Percentiles rank a stretch among this genome's conserved stretches.
Evolutionary conservation across 129 eudicot species (phyloP).

Genomic region (Logfia minima): DNA sequence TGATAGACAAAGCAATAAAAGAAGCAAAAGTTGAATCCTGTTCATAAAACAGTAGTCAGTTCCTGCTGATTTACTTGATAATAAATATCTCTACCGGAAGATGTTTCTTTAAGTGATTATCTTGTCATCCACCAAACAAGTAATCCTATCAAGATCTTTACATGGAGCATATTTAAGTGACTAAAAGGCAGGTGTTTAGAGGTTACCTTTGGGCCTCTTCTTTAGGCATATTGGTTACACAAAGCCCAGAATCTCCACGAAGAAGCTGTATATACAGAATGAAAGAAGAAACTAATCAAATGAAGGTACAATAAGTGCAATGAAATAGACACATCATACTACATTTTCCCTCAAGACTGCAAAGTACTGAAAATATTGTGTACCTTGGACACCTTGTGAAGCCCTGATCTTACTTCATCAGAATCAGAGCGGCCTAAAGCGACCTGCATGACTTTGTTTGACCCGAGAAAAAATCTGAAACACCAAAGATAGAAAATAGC

Average conservation of each 20-base stretch:
- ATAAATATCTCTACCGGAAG: background rate
- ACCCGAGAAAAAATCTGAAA: constrained; percentile 82
- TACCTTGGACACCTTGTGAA: constrained; percentile 82
- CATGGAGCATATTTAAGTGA: background rate
- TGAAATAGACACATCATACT: background rate
- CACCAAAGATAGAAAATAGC: background rate
- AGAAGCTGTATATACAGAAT: constrained; percentile 57
- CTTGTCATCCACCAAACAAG: background rate
- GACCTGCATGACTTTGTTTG: constrained; percentile 97
- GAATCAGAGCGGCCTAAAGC: constrained; percentile 78
- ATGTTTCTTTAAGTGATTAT: background rate
- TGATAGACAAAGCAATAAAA: background rate
- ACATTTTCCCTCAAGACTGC: background rate
- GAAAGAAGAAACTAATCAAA: background rate
- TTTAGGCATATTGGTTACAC: constrained; percentile 67
- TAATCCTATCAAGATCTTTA: background rate
- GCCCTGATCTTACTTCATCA: constrained; percentile 74
- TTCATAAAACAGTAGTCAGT: background rate
- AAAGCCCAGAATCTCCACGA: constrained; percentile 87
- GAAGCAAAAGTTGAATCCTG: background rate
- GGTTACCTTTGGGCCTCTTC: constrained; percentile 79
- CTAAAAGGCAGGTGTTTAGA: background rate
- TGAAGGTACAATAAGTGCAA: background rate
- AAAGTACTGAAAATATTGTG: background rate
- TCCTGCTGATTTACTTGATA: background rate